Conservation (phyloP, 179 eudicot species). For the Actinidia arguta region DNA sequence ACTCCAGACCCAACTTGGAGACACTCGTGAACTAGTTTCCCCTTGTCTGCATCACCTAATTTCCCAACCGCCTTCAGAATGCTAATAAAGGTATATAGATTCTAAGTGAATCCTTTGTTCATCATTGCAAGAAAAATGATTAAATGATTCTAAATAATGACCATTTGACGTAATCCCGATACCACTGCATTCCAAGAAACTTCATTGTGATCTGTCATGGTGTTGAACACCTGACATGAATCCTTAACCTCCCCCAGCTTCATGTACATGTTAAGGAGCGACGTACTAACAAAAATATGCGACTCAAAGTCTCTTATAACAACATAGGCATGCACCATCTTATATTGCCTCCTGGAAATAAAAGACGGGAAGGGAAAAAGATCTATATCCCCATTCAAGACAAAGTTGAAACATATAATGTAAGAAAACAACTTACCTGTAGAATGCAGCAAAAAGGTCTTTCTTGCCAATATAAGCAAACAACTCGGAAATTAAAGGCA, state of each 20-base stretch:
- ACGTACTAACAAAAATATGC: slow-evolving; percentile 29
- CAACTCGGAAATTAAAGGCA: slow-evolving; percentile 24
- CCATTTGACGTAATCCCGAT: slow-evolving; percentile 34
- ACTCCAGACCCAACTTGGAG: slow-evolving; percentile 26
- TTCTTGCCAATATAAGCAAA: slow-evolving; percentile 56
- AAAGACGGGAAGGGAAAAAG: no score
- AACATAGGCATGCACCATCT: slow-evolving; percentile 36
- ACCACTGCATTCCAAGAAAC: slow-evolving; percentile 42
- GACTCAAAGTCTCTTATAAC: slow-evolving; percentile 27
- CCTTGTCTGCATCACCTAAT: slow-evolving; percentile 31
- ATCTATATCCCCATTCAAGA: not conserved
- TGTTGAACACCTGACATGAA: slow-evolving; percentile 32
- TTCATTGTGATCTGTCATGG: slow-evolving; percentile 26
- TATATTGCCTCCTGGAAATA: not conserved
- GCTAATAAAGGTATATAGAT: slow-evolving; percentile 21
- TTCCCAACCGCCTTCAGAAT: slow-evolving; percentile 36
- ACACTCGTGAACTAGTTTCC: slow-evolving; percentile 33
- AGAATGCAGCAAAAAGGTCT: slow-evolving; percentile 55
- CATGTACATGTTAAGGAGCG: slow-evolving; percentile 39
- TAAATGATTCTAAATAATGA: slow-evolving; percentile 27
- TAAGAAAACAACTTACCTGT: slow-evolving; percentile 30
- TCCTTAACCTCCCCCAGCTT: slow-evolving; percentile 35
- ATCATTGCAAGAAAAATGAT: slow-evolving; percentile 30
- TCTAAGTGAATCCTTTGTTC: slow-evolving; percentile 26
- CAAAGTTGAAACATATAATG: not conserved